phyloP scores from a whole-genome alignment of 1,139 yeast genomes.

The Wickerhamiella pararugosa region DNA sequence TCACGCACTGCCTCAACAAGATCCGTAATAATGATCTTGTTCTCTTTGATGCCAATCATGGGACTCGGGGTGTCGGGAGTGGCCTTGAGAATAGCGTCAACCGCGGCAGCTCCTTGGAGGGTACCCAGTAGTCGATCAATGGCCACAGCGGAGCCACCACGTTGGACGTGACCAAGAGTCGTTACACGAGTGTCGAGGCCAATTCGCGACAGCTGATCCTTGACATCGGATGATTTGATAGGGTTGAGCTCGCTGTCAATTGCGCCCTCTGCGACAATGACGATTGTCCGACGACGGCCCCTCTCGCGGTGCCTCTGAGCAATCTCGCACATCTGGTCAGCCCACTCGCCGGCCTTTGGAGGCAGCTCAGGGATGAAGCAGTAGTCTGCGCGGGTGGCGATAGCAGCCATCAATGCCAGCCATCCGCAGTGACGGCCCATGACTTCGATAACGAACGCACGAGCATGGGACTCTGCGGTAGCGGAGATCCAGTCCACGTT shows the following conservation, averaged over 20 bases:
- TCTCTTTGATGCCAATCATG: conserved; percentile 79
- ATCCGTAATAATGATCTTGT: conserved; percentile 70
- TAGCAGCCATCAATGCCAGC: conserved; percentile 93
- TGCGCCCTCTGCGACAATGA: conserved; percentile 96
- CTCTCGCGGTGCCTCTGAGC: conserved; percentile 63
- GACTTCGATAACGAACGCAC: conserved; percentile 95
- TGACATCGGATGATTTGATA: conserved; percentile 65
- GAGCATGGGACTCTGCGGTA: conserved; percentile 89
- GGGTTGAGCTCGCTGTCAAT: conserved; percentile 70
- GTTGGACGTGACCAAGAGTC: conserved; percentile 90
- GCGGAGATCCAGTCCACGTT: conserved; percentile 93
- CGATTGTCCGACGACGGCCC: conserved; percentile 90
- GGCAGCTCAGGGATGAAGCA: conserved; percentile 88
- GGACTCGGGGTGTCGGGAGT: conserved; percentile 92
- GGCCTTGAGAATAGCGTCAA: conserved; percentile 74
- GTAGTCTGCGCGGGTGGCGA: conserved; percentile 90
- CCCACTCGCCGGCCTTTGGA: conserved; percentile 53
- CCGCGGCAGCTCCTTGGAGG: conserved; percentile 94
- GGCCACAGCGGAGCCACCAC: conserved; percentile 98
- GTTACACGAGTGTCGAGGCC: conserved; percentile 92
- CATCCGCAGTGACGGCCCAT: conserved; percentile 99
- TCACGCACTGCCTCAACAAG: conserved; percentile 77
- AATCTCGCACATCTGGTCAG: conserved; percentile 43
- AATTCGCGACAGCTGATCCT: conserved; percentile 60
- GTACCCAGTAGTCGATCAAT: conserved; percentile 84